phyloP scores from a whole-genome alignment of 2,329 filamentous ascomycete species.

The Talaromyces sp. region DNA sequence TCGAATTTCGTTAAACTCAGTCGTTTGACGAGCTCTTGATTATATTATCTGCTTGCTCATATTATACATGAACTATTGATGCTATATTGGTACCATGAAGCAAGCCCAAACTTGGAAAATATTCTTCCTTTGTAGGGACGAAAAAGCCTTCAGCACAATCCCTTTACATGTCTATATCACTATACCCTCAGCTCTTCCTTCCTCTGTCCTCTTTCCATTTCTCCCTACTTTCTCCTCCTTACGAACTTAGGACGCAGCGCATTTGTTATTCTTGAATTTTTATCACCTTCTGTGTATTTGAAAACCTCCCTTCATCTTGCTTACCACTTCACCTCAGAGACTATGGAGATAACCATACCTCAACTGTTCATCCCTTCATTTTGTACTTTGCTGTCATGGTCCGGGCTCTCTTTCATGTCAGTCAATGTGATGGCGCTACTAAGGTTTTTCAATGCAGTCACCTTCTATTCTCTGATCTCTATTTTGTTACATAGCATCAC shows the following conservation, averaged over 20 bases:
- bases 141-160: not conserved
- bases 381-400: not conserved
- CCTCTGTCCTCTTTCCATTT: not conserved
- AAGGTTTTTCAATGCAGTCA: not conserved
- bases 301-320: not conserved
- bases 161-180: not conserved
- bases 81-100: slow-evolving; percentile 3
- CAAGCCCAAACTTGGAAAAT: not conserved
- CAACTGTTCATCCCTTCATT: not conserved
- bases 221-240: not conserved
- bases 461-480: not conserved
- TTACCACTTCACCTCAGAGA: not conserved
- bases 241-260: slow-evolving; percentile 10
- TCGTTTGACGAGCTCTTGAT: slow-evolving; percentile 1
- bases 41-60: not conserved
- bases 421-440: slow-evolving; percentile 1
- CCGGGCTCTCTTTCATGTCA: not conserved
- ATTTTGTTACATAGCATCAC: not conserved
- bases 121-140: not conserved
- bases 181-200: not conserved
- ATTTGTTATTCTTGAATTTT: not conserved
- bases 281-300: not conserved
- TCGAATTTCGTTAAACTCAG: slow-evolving; percentile 74
- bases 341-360: not conserved
- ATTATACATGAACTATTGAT: not conserved